phyloP scores from a whole-genome alignment of 1,284 basidiomycete genomes.

The Anthracocystis setariae region DNA sequence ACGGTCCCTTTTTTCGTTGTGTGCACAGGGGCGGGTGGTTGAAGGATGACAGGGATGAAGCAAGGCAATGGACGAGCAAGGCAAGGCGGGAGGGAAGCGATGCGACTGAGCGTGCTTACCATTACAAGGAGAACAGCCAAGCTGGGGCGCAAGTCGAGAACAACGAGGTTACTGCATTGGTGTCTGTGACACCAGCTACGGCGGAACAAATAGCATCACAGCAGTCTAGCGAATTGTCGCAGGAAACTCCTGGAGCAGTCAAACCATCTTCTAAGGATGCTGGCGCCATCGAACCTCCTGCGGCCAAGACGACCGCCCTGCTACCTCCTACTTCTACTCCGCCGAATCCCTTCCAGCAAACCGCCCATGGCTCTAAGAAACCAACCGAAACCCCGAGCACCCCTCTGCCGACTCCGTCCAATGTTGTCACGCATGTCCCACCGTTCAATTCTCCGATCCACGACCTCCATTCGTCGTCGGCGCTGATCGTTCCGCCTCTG shows the following conservation, averaged over 20 bases:
- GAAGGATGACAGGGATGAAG: slow-evolving; percentile 22
- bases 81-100: slow-evolving; percentile 4
- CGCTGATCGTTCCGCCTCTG: slow-evolving; percentile 63
- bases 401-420: not conserved
- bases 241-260: not conserved
- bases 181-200: not conserved
- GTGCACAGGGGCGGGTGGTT: slow-evolving; percentile 35
- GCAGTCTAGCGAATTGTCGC: not conserved
- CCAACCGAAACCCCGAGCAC: not conserved
- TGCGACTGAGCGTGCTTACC: not conserved
- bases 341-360: not conserved
- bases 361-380: not conserved
- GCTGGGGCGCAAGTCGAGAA: not conserved
- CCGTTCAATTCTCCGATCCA: not conserved
- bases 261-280: not conserved
- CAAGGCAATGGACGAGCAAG: not conserved
- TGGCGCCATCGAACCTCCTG: too few relatives aligned
- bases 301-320: not conserved
- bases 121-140: not conserved
- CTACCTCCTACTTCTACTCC: not conserved
- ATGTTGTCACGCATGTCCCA: not conserved
- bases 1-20: not conserved
- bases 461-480: slow-evolving; percentile 11
- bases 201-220: not conserved
- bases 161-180: not conserved